These are phyloP conservation scores for Wickerhamomyces strasburgensis DNA, from an alignment of 805 yeast genomes.

Conservation along the genomic window DNA sequence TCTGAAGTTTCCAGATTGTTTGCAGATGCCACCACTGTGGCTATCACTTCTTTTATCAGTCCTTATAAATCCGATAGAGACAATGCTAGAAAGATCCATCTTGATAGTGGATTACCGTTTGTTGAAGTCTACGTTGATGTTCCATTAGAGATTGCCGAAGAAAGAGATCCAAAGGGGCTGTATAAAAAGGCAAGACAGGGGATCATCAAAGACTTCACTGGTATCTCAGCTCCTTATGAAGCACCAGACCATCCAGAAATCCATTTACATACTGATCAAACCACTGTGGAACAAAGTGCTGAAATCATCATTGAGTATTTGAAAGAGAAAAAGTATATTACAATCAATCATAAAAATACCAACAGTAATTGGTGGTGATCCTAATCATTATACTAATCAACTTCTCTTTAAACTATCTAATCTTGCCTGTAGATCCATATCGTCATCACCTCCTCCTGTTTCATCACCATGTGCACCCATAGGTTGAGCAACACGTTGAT, in stretches of 20 bases:
- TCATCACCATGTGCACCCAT: slow-evolving; percentile 40
- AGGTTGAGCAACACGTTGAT: slow-evolving; percentile 50
- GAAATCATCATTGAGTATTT: slow-evolving; percentile 64
- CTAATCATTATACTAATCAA: slow-evolving; percentile 15
- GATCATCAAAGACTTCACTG: slow-evolving; percentile 88
- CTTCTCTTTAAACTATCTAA: slow-evolving; percentile 70
- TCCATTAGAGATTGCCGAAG: slow-evolving; percentile 90
- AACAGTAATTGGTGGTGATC: no score
- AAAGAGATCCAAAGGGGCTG: slow-evolving; percentile 95
- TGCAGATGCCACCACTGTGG: slow-evolving; percentile 85
- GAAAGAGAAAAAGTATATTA: slow-evolving; percentile 38
- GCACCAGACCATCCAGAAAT: slow-evolving; percentile 84
- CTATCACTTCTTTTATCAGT: slow-evolving; percentile 88
- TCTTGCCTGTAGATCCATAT: slow-evolving; percentile 86
- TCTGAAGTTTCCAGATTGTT: slow-evolving; percentile 91
- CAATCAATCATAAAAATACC: no score
- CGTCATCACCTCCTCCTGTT: slow-evolving; percentile 43
- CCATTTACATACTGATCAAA: slow-evolving; percentile 67
- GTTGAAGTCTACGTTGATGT: slow-evolving; percentile 91
- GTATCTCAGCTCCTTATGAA: slow-evolving; percentile 94
- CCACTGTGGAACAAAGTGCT: slow-evolving; percentile 78
- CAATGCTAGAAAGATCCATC: slow-evolving; percentile 81
- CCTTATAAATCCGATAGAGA: slow-evolving; percentile 86
- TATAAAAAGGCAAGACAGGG: slow-evolving; percentile 97
- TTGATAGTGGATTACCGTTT: slow-evolving; percentile 69